phyloP scores from a whole-genome alignment of 768 basidiomycete species.

The Tulasnella sp. region DNA sequence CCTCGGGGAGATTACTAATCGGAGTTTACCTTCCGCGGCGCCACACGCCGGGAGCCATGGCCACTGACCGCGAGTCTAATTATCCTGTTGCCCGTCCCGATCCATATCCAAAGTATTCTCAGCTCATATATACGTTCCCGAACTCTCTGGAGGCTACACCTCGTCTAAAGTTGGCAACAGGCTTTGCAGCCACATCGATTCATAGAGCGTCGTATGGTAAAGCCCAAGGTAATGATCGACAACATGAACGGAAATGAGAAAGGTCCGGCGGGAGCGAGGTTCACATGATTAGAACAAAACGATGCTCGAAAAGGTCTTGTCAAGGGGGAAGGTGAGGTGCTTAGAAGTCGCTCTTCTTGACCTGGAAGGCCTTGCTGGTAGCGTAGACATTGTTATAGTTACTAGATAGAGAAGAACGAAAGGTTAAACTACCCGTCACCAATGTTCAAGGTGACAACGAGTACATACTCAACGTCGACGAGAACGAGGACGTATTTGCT shows the following conservation, averaged over 20 bases:
- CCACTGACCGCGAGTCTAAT: too few relatives aligned
- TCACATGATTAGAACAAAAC: neutral
- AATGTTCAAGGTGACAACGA: neutral
- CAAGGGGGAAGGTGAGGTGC: neutral
- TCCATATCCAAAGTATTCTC: too few relatives aligned
- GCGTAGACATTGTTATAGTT: neutral
- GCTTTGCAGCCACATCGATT: neutral
- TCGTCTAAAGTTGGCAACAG: neutral
- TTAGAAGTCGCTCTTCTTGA: slow-evolving; percentile 2
- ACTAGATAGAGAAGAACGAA: neutral
- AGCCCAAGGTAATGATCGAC: neutral
- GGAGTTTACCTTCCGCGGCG: too few relatives aligned
- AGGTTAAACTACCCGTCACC: neutral
- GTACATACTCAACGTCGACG: neutral
- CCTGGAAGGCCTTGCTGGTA: neutral
- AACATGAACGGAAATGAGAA: neutral
- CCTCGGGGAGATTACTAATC: too few relatives aligned
- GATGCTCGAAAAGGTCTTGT: neutral
- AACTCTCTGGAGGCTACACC: neutral
- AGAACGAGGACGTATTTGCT: neutral
- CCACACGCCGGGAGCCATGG: too few relatives aligned
- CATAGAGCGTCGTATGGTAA: neutral
- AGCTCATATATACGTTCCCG: too few relatives aligned
- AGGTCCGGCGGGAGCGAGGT: neutral
- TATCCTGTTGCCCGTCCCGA: too few relatives aligned